Base-by-base conservation (phyloP, 2,329 filamentous ascomycete species). In the Blumeria graminis region DNA sequence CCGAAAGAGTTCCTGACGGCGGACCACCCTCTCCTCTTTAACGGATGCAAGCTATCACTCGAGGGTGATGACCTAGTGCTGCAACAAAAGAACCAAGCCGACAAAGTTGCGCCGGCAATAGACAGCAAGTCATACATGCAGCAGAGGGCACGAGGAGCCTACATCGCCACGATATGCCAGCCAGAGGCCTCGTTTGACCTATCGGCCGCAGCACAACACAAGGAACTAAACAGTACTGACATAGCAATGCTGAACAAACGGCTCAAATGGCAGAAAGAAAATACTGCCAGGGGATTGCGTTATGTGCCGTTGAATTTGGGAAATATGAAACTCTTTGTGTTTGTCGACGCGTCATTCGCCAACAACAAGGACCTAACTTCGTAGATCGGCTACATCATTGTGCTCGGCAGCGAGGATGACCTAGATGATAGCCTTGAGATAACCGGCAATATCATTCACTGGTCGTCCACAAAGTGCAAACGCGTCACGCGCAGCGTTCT, bases 1-100 rank as follows among this genome's bases (percentile, higher is more conserved):
- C 22, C 16, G 1, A 41, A 46, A 22, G 50, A 36, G n/a, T 28
- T 46, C 8, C 33, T 57, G 28, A n/a, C 28, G 14, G 9, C 41
- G 32, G 14, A 45, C n/a, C 16, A 13, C 13, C 50, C 3, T 16
- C 13, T 57, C 10, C 18, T 35, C 13, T 57, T 57, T 41, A 57
- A 57, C 39, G 56, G 56, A 5, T 52, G 50, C 22, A 32, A 55
- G 28, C 35, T 57, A 13, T 14, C 35, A 10, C 18, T 8, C 22
- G 38, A 36, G 5, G 43, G 38, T 28, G 50, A 39, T 33, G 22
- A 41, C 6, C 48, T 57, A 32, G 16, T 39, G 10, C 22, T 57
- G 11, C 36, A 16, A 28, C 56, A 57, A 38, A 46, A 57, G 36
- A n/a, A 46, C 11, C 56, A 55, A 38, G 32, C 38, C 13, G 55